Conservation (phyloP, 176 grass and related monocot genomes). For the Carex parvula region DNA sequence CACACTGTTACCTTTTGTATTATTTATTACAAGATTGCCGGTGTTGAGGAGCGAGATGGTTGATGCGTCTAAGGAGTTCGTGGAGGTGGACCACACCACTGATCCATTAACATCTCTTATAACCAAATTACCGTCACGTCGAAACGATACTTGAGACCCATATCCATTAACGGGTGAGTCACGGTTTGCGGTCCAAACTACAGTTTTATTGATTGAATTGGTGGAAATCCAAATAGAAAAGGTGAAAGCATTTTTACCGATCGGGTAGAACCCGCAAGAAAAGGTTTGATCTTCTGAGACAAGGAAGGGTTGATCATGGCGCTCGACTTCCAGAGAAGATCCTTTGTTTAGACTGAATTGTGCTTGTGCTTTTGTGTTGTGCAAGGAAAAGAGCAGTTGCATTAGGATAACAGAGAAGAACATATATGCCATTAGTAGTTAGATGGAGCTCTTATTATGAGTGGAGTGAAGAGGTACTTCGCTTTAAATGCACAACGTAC, state of each 20-base stretch:
- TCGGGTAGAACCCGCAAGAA: slow-evolving; percentile 53
- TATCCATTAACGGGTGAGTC: slow-evolving; percentile 43
- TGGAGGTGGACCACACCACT: slow-evolving; percentile 44
- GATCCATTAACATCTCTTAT: slow-evolving; percentile 61
- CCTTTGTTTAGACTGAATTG: slow-evolving; percentile 19
- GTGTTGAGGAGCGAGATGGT: slow-evolving; percentile 44
- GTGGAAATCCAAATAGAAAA: slow-evolving; percentile 65
- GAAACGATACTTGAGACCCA: slow-evolving; percentile 31
- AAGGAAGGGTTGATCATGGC: slow-evolving; percentile 16
- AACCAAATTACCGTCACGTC: neutral
- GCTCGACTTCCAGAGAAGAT: slow-evolving; percentile 9
- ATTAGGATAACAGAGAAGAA: neutral
- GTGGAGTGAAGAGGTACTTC: neutral
- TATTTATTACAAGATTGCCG: slow-evolving; percentile 65
- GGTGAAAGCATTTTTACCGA: slow-evolving; percentile 50
- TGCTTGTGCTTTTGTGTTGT: neutral
- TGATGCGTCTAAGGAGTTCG: slow-evolving; percentile 12
- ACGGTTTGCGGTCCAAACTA: slow-evolving; percentile 33
- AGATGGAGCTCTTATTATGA: neutral
- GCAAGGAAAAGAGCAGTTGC: neutral
- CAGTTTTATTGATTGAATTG: slow-evolving; percentile 24
- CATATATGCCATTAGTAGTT: neutral
- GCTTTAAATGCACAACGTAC: too few species aligned
- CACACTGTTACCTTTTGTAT: slow-evolving; percentile 5
- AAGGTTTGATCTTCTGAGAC: slow-evolving; percentile 31